These are phyloP conservation scores for Lecanicillium sp. DNA, from an alignment of 2,329 filamentous ascomycete genomes.

Conservation along the genomic window DNA sequence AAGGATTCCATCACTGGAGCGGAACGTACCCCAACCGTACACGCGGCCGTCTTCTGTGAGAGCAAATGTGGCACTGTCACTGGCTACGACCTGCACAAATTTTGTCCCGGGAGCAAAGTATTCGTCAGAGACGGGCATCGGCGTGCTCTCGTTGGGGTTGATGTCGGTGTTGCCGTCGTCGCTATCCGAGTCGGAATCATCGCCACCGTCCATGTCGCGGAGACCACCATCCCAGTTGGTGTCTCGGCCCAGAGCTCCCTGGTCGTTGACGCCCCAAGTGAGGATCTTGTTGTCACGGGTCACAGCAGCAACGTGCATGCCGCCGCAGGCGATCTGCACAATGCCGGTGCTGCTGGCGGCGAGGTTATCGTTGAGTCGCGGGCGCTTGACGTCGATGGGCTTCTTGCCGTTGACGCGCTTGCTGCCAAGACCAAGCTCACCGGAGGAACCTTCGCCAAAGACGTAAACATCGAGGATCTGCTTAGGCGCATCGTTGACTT, in stretches of 20 bases:
- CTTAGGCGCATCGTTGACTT: slow-evolving; percentile 59
- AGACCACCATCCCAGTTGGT: slow-evolving; percentile 60
- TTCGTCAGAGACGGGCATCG: slow-evolving; percentile 50
- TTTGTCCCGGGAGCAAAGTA: slow-evolving; percentile 53
- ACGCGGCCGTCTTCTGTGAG: slow-evolving; percentile 68
- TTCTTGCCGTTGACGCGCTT: slow-evolving; percentile 53
- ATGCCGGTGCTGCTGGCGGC: slow-evolving; percentile 58
- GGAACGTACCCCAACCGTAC: slow-evolving; percentile 80
- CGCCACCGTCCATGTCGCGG: slow-evolving; percentile 45
- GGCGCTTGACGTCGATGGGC: slow-evolving; percentile 71
- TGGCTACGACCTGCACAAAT: slow-evolving; percentile 58
- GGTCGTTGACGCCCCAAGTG: slow-evolving; percentile 84
- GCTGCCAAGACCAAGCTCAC: slow-evolving; percentile 73
- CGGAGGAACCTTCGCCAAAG: slow-evolving; percentile 72
- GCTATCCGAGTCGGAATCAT: slow-evolving; percentile 47
- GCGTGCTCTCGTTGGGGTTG: slow-evolving; percentile 66
- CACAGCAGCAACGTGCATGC: slow-evolving; percentile 73
- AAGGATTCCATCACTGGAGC: slow-evolving; percentile 55
- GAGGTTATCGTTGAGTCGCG: slow-evolving; percentile 67
- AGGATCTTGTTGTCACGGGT: slow-evolving; percentile 75
- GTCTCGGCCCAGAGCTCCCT: slow-evolving; percentile 70
- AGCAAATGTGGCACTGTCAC: slow-evolving; percentile 68
- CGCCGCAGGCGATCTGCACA: slow-evolving; percentile 69
- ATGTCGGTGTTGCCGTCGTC: slow-evolving; percentile 58
- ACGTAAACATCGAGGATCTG: slow-evolving; percentile 66